Evolutionary conservation across 2,329 filamentous ascomycete genomes (phyloP).

Genomic region (Polytolypa hystricis): DNA sequence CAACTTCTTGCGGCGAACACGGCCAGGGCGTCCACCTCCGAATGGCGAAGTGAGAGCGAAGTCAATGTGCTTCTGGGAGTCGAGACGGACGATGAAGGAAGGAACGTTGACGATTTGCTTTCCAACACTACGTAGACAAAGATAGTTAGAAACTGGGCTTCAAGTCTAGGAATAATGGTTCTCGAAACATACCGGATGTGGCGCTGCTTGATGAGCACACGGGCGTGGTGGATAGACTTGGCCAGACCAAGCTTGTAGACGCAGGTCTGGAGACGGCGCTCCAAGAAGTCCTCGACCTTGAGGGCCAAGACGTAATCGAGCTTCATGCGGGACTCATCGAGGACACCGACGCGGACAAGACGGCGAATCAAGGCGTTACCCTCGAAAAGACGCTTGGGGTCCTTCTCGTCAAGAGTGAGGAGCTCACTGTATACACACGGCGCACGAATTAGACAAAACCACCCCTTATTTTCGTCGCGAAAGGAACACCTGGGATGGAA

Average conservation of each 20-base stretch:
- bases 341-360: constrained; percentile 98
- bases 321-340: constrained; percentile 99
- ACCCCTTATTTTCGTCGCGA: no score
- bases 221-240: constrained; percentile 99
- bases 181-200: constrained; percentile 63
- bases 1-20: constrained; percentile 99
- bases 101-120: constrained; percentile 99
- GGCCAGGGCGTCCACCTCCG: constrained; percentile 90
- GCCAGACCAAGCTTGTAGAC: constrained; percentile 99
- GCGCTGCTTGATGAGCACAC: constrained; percentile 98
- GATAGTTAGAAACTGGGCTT: constrained; percentile 6
- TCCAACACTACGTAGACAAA: constrained; percentile 55
- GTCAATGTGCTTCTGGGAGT: constrained; percentile 99
- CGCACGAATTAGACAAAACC: constrained; percentile 13
- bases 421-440: constrained; percentile 63
- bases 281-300: constrained; percentile 99
- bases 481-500: no score
- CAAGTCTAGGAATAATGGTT: background rate
- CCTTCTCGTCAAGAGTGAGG: constrained; percentile 99
- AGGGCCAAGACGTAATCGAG: constrained; percentile 99
- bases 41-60: constrained; percentile 96
- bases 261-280: constrained; percentile 98
- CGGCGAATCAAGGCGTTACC: constrained; percentile 99
- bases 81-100: constrained; percentile 98
- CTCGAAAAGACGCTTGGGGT: constrained; percentile 99